phyloP scores from a whole-genome alignment of 2,329 filamentous ascomycete species.

The Orbilia ellipsospora region DNA sequence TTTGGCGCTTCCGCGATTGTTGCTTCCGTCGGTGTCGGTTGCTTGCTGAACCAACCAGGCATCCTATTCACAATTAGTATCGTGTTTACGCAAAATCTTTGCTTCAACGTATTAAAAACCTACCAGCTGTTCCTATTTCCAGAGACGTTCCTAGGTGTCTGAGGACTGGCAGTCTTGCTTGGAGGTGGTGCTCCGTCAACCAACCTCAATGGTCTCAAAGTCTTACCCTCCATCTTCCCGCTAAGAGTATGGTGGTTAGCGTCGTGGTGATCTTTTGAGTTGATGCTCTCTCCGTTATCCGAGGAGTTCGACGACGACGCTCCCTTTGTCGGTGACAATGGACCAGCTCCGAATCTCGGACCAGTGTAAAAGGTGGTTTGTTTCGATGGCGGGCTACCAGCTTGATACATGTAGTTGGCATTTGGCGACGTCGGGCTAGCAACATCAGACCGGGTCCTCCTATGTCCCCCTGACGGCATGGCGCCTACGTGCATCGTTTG shows the following conservation, averaged over 20 bases:
- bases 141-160: conserved; percentile 57
- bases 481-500: conserved; percentile 58
- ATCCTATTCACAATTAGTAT: conserved; percentile 55
- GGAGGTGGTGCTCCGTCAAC: conserved; percentile 76
- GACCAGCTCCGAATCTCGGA: conserved; percentile 45
- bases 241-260: conserved; percentile 65
- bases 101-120: conserved; percentile 27
- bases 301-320: conserved; percentile 55
- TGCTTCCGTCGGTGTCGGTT: conserved; percentile 2
- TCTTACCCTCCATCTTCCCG: conserved; percentile 70
- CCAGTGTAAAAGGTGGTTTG: conserved; percentile 57
- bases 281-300: conserved; percentile 34
- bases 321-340: conserved; percentile 55
- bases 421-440: conserved; percentile 38
- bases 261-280: conserved; percentile 57
- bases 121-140: conserved; percentile 59
- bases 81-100: background rate
- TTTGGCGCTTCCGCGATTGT: conserved; percentile 9
- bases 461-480: conserved; percentile 62
- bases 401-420: conserved; percentile 56
- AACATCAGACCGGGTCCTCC: conserved; percentile 66
- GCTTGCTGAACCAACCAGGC: conserved; percentile 57
- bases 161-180: conserved; percentile 31
- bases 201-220: conserved; percentile 84
- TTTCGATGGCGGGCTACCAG: conserved; percentile 57